These are phyloP conservation scores for Aphanomyces euteiches DNA, from an alignment of 352 stramenopile species.

Conservation along the genomic window DNA sequence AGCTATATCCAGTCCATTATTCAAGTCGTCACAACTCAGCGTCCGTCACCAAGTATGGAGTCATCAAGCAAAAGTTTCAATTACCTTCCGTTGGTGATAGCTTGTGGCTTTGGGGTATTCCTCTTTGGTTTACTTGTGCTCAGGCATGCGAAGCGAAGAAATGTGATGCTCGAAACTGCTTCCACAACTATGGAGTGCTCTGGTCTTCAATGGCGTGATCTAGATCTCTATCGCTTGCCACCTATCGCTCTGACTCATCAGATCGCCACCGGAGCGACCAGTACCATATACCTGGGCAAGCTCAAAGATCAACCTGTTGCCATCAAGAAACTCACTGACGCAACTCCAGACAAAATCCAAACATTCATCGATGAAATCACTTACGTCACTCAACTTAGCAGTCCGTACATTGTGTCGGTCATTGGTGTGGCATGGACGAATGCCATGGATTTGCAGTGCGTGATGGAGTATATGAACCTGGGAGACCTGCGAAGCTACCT, in stretches of 20 bases:
- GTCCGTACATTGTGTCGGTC: slow-evolving; percentile 20
- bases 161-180: background rate
- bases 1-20: background rate
- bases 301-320: background rate
- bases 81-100: background rate
- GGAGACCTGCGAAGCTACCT: slow-evolving; percentile 19
- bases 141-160: background rate
- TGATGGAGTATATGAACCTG: slow-evolving; percentile 29
- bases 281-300: background rate
- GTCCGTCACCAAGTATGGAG: background rate
- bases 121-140: background rate
- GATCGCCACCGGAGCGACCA: background rate
- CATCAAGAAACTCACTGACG: background rate
- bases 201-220: background rate
- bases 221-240: background rate
- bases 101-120: too few relatives aligned
- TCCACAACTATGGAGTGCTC: background rate
- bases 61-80: background rate
- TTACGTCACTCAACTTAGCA: background rate
- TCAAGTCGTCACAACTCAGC: background rate
- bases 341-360: background rate
- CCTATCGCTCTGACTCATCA: background rate
- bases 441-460: slow-evolving; percentile 6
- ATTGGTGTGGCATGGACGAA: slow-evolving; percentile 21
- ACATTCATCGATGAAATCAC: slow-evolving; percentile 19